Base-by-base conservation (phyloP, 192 early-diverging fungal species). In the Glomus cerebriforme region DNA sequence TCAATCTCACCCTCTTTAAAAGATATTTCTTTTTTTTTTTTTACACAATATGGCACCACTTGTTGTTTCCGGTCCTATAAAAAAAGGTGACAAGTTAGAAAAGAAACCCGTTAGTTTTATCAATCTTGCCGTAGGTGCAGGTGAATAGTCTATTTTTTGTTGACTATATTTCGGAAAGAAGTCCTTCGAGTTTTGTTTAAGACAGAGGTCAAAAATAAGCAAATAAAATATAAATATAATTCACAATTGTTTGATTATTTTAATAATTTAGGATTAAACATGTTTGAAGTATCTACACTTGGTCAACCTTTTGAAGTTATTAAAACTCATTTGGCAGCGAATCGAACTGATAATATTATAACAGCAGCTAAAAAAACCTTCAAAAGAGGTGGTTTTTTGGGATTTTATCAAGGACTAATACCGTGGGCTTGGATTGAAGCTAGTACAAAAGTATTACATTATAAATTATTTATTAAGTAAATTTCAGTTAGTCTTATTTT, bases 271-370 rank as follows among this genome's bases (percentile, higher is more conserved):
- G 86, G 47, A 19, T 72, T 94, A 82, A 92, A 94, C 85, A 89
- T 92, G 79, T 97, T 98, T 82, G 96, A 97, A 82, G 93, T 94
- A 31, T 93, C 93, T 27, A 96, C 96, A 8, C 90, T 97, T 32
- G 95, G 96, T 29, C 96, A 97, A 83, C 96, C 96, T 43, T 98
- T 98, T 84, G 96, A 98, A 87, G 97, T 98, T 29, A 84, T 96
- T 80, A 98, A 98, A 86, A 98, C 96, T 12, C 95, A 96, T 78
- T 91, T 98, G 85, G 96, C 96, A 62, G 93, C 95, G 45, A 96
- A 97, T 88, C 93, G 96, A 29, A 94, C 91, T 59, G 94, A 97
- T 77, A 89, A 87, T 45, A 90, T 98, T 77, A 79, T 83, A 26
- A 88, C 86, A 15, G 90, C 96, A 45, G 78, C 97, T 39, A 83